Evolutionary conservation across 306 rosid species (phyloP), one percentile per base, ranked within the genome.

Genomic region (Dryas alaskensis): DNA sequence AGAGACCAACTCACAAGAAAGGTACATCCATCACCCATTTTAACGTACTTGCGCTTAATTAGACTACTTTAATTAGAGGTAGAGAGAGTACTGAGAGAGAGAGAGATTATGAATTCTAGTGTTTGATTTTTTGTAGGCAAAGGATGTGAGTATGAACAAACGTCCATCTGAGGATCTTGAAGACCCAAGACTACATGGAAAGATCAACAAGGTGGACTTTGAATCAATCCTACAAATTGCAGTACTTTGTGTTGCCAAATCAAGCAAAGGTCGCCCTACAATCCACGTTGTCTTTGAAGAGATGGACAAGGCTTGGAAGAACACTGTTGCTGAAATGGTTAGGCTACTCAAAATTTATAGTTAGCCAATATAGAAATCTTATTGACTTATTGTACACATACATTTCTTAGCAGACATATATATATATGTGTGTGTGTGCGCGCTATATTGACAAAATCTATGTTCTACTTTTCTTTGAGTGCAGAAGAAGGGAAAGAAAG

Each of bases 1-100:
- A 81, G 98, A 86, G 93, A 89, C 72, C 98, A 93, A 37, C 89
- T 93, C 8, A 93, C 97, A 13, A 86, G 96, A 69, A 93, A 89
- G 93, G 98, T 87, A 79, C 8, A 1, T 8, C 8, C 12, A 16
- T 27, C 37, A 31, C 37, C 37, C 37, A 31, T 31, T 1, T 31
- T 31, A 31, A 31, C 37, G 3, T 31, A 31, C 37, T 31, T 31
- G 37, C 37, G 37, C 37, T 31, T 31, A 31, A 31, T 31, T 31
- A 31, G 37, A 31, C 37, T 31, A 31, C 37, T 31, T 31, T 31
- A 31, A 31, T 31, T 31, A 49, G 53, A 68, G 46, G 13, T 65
- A 14, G 16, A 13, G 22, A 76, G 54, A n/a, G n/a, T 31, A 31
- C 2, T 31, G 37, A 37, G 25, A 39, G 31, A 60, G 60, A 27